Evolutionary conservation across 208 protist species (phyloP), one percentile per base, ranked within the genome.

Genomic region (Leishmania gerbilli): DNA sequence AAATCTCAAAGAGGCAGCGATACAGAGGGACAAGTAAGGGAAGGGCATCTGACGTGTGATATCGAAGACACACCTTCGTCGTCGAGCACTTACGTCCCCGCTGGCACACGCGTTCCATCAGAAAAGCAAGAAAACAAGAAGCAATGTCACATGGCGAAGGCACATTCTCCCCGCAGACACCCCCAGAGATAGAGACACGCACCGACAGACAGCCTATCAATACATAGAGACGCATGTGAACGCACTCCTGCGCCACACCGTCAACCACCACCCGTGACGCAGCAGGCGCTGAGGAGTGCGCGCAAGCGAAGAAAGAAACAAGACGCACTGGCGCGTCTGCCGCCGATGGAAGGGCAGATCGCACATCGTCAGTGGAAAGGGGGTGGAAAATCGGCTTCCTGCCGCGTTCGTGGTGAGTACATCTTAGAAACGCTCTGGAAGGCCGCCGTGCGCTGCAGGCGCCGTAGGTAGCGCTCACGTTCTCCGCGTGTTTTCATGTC

Each of bases 401-500:
- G 69, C 47, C 71, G 82, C 31, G 49, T 69, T 1, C 79, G 77
- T 19, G 90, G 90, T 1, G 89, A 91, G 71, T 86, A 91, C 86
- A 77, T 81, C 74, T 83, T 89, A 2, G 88, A 86, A 5, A 85
- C 65, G 0, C 71, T 71, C 77, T 94, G 90, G 77, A 94, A 93
- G 5, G 87, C 82, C 13, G 90, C 90, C 1, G 86, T 79, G 75
- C 79, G 77, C 53, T 93, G 89, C 55, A 89, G 60, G 0, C 92
- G 90, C 3, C 92, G 89, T 1, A 76, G 87, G 42, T 89, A 81
- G 9, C 90, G 84, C 77, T 83, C 56, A 17, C 86, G 86, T 65
- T 91, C 85, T 2, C 81, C 90, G 17, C 84, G 67, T 8, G 87
- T 87, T 49, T 82, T 17, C 86, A 91, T 79, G 65, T 86, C 82